Evolutionary conservation across 805 yeast genomes (phyloP).

Genomic region (Brettanomyces bruxellensis): DNA sequence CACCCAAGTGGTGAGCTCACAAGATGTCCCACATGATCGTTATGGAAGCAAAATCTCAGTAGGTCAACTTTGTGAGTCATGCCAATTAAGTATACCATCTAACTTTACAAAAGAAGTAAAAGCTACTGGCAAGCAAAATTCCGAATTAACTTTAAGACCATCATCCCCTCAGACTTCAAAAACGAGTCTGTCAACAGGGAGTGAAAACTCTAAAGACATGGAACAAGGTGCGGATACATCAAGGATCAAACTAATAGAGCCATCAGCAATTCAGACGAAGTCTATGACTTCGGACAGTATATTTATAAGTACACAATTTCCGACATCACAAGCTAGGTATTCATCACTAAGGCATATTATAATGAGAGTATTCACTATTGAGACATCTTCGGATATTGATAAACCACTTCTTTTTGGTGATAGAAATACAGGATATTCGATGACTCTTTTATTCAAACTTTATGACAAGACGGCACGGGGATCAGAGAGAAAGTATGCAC

Average conservation of each 20-base stretch:
- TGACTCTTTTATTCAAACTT: slow-evolving; percentile 52
- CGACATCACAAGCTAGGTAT: slow-evolving; percentile 41
- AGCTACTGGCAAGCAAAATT: background rate
- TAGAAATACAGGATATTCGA: slow-evolving; percentile 47
- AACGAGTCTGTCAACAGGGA: background rate
- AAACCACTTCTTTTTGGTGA: slow-evolving; percentile 62
- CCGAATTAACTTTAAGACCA: background rate
- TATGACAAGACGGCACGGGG: slow-evolving; percentile 64
- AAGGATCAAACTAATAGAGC: background rate
- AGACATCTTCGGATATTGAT: slow-evolving; percentile 48
- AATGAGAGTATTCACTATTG: slow-evolving; percentile 58
- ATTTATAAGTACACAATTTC: slow-evolving; percentile 54
- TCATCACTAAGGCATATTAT: slow-evolving; percentile 50
- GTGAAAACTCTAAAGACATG: background rate
- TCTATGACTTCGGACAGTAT: slow-evolving; percentile 11
- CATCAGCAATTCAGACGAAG: slow-evolving; percentile 6
- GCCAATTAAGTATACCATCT: slow-evolving; percentile 44
- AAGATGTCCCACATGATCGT: slow-evolving; percentile 13
- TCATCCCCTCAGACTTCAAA: background rate
- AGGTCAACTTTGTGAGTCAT: slow-evolving; percentile 43
- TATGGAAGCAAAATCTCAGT: slow-evolving; percentile 30
- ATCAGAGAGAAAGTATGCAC: slow-evolving; percentile 57
- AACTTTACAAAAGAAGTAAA: slow-evolving; percentile 7
- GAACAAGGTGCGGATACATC: background rate
- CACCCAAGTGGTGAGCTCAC: slow-evolving; percentile 33